Percentiles rank a stretch among this genome's conserved stretches.
Conservation (phyloP, 768 basidiomycete species). For the Suillus variegatus region DNA sequence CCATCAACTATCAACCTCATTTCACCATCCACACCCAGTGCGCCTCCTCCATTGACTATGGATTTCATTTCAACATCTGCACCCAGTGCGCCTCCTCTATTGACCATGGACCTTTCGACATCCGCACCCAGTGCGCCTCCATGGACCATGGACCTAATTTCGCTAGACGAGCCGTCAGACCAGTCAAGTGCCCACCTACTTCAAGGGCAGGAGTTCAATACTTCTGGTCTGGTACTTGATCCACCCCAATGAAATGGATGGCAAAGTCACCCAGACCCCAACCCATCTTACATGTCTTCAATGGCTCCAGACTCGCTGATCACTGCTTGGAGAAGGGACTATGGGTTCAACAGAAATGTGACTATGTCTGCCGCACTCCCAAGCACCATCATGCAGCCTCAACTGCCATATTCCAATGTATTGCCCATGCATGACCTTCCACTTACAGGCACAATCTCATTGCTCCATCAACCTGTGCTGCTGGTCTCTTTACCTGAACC, state of each 20-base stretch:
- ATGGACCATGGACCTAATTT: background rate
- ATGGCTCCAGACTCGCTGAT: background rate
- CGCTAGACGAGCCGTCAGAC: background rate
- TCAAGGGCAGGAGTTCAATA: background rate
- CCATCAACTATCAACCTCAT: background rate
- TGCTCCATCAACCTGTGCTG: no score
- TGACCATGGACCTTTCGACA: no score
- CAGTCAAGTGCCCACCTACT: background rate
- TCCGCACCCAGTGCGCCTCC: no score
- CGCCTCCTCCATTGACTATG: no score
- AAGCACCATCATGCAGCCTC: background rate
- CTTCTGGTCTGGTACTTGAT: no score
- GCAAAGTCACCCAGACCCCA: no score
- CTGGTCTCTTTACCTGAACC: no score
- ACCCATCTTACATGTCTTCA: background rate
- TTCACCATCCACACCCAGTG: background rate
- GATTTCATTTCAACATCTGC: no score
- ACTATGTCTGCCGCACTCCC: background rate
- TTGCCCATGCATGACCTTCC: no score
- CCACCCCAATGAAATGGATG: no score
- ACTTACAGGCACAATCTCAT: no score
- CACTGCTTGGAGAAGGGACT: background rate
- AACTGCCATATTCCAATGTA: background rate
- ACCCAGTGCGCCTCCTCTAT: no score
- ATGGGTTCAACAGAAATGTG: background rate